Evolutionary conservation across 805 yeast genomes (phyloP).

Genomic region (Barnettozyma salicaria): DNA sequence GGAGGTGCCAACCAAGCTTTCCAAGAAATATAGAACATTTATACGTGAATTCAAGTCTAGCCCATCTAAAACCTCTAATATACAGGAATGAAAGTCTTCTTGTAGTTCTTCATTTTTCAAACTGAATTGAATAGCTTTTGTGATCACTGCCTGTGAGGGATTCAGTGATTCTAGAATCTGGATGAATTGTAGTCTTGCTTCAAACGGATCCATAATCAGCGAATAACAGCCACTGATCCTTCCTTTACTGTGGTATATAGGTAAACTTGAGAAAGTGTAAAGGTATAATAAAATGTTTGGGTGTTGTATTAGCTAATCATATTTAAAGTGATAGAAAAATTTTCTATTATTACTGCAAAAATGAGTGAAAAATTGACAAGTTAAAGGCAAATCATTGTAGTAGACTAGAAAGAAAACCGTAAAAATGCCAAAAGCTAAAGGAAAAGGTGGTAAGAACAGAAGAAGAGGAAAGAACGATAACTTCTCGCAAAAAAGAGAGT

Average conservation of each 20-base stretch:
- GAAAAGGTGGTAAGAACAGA: conserved; percentile 82
- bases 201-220: conserved; percentile 90
- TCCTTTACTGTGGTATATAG: background rate
- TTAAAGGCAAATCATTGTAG: background rate
- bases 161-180: conserved; percentile 59
- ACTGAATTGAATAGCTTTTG: conserved; percentile 33
- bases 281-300: background rate
- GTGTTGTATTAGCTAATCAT: too few species aligned
- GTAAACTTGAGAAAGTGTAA: background rate
- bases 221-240: too few species aligned
- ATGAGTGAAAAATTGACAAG: background rate
- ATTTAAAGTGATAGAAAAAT: too few species aligned
- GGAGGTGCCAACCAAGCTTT: conserved; percentile 45
- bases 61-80: conserved; percentile 50
- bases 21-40: conserved; percentile 64
- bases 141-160: conserved; percentile 52
- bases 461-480: conserved; percentile 98
- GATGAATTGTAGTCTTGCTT: conserved; percentile 70
- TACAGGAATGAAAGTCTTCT: conserved; percentile 64
- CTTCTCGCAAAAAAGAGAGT: conserved; percentile 89
- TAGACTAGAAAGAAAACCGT: background rate
- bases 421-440: conserved; percentile 70
- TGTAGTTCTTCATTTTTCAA: conserved; percentile 50
- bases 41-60: conserved; percentile 56
- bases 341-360: conserved; percentile 4